Base-by-base conservation (phyloP, 768 basidiomycete genomes). In the Lactarius deliciosus region DNA sequence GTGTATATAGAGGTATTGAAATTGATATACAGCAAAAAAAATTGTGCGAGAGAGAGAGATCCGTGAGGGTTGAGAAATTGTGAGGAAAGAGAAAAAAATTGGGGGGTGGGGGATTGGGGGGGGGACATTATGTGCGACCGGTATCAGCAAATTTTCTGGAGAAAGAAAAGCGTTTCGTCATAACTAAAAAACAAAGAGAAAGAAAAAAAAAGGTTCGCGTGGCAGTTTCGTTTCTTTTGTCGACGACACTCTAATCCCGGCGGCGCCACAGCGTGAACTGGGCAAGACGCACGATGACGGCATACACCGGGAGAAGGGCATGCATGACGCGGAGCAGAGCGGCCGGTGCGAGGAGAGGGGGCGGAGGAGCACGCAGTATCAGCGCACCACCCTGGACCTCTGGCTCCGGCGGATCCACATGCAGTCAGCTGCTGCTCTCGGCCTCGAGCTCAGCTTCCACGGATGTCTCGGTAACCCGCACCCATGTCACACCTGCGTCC, bases 21-120 rank as follows among this genome's bases (percentile, higher is more conserved):
- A 32, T 50, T 53, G 62, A 67, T 64, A 67, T 67, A 64, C 66
- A 67, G 62, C 62, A 67, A 67, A 60, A 64, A 59, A 57, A 34
- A 4, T 59, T 55, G 61, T 64, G 62, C 22, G 38, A 40, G 66
- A 30, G 55, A 4, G 61, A 5, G 61, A 34, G 57, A 63, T 67
- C 58, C 66, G 22, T 67, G 62, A 41, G 60, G 60, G 45, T 38
- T 38, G 38, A 18, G 50, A 55, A 53, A n/a, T 54, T 22, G 56
- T 57, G 56, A 32, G 10, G 30, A n/a, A 18, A 18, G 7, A 20
- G n/a, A 30, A 43, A 18, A 16, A 25, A 32, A 43, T 38, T 38
- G 36, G 36, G 7, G 9, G 45, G 20, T 36, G 57, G 54, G 63
- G 18, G 11, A 18, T 16, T n/a, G n/a, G 41, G 61, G 8, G 38